Evolutionary conservation across 176 grass and related monocot species (phyloP), one percentile per base, ranked within the genome.

Genomic region (Canna indica): DNA sequence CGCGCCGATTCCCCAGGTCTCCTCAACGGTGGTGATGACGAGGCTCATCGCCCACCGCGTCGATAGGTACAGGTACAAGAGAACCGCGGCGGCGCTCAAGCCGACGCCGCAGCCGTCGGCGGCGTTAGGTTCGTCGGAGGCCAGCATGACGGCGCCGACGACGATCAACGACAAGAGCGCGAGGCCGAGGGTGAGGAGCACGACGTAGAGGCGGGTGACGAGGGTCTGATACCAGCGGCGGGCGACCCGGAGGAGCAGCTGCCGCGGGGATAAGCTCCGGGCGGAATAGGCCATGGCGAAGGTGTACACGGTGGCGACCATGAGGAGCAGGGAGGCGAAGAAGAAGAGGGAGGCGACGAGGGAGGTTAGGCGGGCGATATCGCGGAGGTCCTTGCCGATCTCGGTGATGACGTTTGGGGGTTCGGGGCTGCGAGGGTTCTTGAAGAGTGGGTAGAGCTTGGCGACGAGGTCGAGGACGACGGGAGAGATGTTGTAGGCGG

Each of bases 1-100:
- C 7, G 82, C 82, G 5, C 82, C 82, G 31, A 84, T 84, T 25
- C 82, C 82, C 82, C 82, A 84, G 1, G 82, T 84, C 41, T 84
- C 76, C 61, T 84, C 82, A 4, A 76, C 71, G 3, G 44, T 53
- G 2, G 71, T 57, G 47, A 84, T 76, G 31, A 79, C 76, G 71
- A 84, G 60, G 54, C 76, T 78, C 76, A 79, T 79, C 15, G 64
- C 56, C 82, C 82, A 84, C 71, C 82, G 58, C 3, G 82, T 84
- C 47, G 54, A 79, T 0, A 84, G 64, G 35, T 84, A 84, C 26
- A 79, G 60, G 59, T 79, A 84, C 4, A 72, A 35, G 11, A 75
- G 67, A n/a, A 75, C 17, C 7, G 71, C 35, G 5, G 74, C n/a
- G 2, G 26, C 32, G 1, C 13, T 54, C 45, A 78, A 47, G 34